Percentiles rank a stretch among this genome's conserved stretches.
Evolutionary conservation across 768 basidiomycete genomes (phyloP).

Genomic region (Pholiota microspora): DNA sequence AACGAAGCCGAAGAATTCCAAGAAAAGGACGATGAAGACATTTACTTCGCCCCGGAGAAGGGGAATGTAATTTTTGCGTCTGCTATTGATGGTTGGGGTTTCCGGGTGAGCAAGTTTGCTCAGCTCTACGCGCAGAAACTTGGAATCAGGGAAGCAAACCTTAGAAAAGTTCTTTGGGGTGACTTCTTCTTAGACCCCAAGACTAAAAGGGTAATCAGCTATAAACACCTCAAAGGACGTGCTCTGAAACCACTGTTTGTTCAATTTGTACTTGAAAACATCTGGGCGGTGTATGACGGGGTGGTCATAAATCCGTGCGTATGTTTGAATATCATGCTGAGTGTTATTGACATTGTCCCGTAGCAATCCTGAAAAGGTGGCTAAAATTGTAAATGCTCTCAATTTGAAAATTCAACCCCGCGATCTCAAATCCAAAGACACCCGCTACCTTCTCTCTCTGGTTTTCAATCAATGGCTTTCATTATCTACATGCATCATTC

Average conservation of each 20-base stretch:
- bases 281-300: conserved; percentile 96
- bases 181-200: conserved; percentile 97
- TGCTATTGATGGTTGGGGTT: conserved; percentile 97
- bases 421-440: conserved; percentile 90
- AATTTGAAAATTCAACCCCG: conserved; percentile 82
- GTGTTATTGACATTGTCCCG: conserved; percentile 13
- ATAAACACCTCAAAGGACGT: conserved; percentile 87
- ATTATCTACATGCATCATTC: conserved; percentile 89
- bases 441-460: conserved; percentile 74
- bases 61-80: conserved; percentile 97
- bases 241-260: conserved; percentile 93
- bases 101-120: conserved; percentile 91
- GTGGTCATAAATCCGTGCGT: conserved; percentile 87
- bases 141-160: conserved; percentile 83
- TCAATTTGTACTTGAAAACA: conserved; percentile 94
- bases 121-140: conserved; percentile 89
- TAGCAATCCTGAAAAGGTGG: conserved; percentile 87
- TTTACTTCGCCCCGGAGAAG: conserved; percentile 93
- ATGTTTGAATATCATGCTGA: background rate
- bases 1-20: conserved; percentile 73
- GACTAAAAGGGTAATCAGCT: conserved; percentile 86
- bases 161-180: conserved; percentile 91
- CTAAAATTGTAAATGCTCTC: conserved; percentile 83
- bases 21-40: conserved; percentile 96
- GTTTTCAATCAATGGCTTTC: conserved; percentile 97